phyloP scores from a whole-genome alignment of 2,329 filamentous ascomycete species.

The Diplocarpon mali region DNA sequence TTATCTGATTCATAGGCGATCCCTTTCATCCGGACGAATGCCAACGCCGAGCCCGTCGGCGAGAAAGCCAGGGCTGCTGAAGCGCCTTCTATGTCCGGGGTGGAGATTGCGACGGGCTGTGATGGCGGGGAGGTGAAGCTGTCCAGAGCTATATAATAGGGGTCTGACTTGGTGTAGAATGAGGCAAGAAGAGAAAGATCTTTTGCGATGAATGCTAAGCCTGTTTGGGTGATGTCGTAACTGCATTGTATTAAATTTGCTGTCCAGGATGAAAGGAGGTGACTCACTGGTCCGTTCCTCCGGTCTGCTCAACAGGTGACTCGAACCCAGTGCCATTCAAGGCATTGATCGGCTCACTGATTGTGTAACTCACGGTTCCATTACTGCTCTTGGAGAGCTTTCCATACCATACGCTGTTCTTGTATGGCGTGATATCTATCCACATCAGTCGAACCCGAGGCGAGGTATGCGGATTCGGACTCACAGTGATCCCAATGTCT shows the following conservation, averaged over 20 bases:
- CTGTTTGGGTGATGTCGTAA: constrained; percentile 14
- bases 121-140: constrained; percentile 16
- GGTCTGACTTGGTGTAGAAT: constrained; percentile 19
- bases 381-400: constrained; percentile 9
- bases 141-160: constrained; percentile 18
- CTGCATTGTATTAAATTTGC: constrained; percentile 7
- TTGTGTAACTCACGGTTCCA: constrained; percentile 10
- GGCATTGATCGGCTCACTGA: constrained; percentile 20
- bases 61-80: constrained; percentile 53
- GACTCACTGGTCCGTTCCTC: constrained; percentile 15
- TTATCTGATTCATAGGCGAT: constrained; percentile 73
- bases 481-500: constrained; percentile 22
- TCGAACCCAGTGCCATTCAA: constrained; percentile 20
- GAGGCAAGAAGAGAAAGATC: constrained; percentile 15
- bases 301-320: constrained; percentile 17
- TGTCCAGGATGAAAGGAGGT: not conserved
- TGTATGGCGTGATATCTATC: constrained; percentile 13
- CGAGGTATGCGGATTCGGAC: not conserved
- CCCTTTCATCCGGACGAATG: constrained; percentile 66
- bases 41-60: constrained; percentile 54
- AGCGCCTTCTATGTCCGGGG: constrained; percentile 17
- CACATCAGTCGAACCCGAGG: constrained; percentile 1
- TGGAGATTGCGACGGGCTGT: constrained; percentile 10
- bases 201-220: constrained; percentile 17
- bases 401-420: constrained; percentile 22